A percentile compares a stretch with the other conserved stretches of the same genome.
Evolutionary conservation across 768 basidiomycete genomes (phyloP).

Genomic region (Suillus clintonianus): DNA sequence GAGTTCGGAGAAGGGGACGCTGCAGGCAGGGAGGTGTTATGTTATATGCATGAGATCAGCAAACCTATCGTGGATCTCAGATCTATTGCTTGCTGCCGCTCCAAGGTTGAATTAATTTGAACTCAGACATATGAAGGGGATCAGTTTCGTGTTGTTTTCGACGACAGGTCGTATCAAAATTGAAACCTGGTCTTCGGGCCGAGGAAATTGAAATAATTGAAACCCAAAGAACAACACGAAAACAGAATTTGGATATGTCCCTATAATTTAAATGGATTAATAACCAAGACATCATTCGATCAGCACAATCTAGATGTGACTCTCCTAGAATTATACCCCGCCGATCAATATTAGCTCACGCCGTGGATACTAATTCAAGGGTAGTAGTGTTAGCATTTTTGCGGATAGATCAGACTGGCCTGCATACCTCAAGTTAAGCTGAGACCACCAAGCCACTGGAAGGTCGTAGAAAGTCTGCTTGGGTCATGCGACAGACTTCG

Average conservation of each 20-base stretch:
- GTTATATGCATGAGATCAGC: constrained; percentile 1
- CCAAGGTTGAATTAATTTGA: background rate
- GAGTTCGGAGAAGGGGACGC: constrained; percentile 19
- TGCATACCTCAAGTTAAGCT: background rate
- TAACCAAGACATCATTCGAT: constrained; percentile 1
- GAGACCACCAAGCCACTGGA: background rate
- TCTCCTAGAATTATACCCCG: background rate
- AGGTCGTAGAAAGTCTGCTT: background rate
- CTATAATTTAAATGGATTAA: background rate
- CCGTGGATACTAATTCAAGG: background rate
- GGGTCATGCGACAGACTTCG: background rate
- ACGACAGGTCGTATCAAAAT: background rate
- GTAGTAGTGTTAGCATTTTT: background rate
- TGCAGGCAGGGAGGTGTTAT: background rate
- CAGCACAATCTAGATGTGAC: background rate
- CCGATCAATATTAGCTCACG: background rate
- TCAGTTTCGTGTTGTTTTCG: background rate
- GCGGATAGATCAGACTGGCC: background rate
- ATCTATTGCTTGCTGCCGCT: background rate
- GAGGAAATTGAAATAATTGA: background rate
- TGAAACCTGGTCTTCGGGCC: background rate
- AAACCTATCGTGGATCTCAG: background rate
- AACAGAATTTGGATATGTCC: background rate
- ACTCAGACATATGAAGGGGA: background rate
- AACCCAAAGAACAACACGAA: background rate